These are phyloP conservation scores for Pleurotus pulmonarius DNA, from an alignment of 768 basidiomycete species.

Conservation along the genomic window DNA sequence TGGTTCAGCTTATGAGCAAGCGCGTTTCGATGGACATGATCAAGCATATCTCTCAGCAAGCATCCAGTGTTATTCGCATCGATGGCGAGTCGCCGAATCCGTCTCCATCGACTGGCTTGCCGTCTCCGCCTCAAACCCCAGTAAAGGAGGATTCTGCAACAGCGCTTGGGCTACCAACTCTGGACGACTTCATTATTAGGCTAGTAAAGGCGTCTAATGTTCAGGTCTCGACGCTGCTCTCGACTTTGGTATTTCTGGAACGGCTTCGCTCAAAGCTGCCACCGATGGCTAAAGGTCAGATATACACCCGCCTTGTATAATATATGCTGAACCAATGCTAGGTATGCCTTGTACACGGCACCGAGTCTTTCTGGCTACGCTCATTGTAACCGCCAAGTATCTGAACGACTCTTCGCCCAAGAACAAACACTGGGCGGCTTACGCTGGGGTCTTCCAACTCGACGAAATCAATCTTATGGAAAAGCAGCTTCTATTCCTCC, in stretches of 20 bases:
- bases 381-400: constrained; percentile 96
- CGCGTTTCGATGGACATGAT: constrained; percentile 86
- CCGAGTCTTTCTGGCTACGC: constrained; percentile 91
- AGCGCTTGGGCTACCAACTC: constrained; percentile 42
- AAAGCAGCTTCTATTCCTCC: constrained; percentile 86
- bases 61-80: constrained; percentile 70
- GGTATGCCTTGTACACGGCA: constrained; percentile 88
- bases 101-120: constrained; percentile 13
- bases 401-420: constrained; percentile 95
- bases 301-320: constrained; percentile 2
- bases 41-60: constrained; percentile 75
- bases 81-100: constrained; percentile 44
- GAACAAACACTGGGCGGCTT: constrained; percentile 89
- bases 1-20: constrained; percentile 74
- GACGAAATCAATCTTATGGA: constrained; percentile 95
- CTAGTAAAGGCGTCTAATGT: constrained; percentile 83
- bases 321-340: constrained; percentile 30
- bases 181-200: constrained; percentile 82
- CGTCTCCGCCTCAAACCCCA: constrained; percentile 8
- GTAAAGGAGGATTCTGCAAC: background rate
- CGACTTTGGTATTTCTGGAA: constrained; percentile 90
- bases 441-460: constrained; percentile 71
- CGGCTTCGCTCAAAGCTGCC: constrained; percentile 80
- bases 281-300: constrained; percentile 77
- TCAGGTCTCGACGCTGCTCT: constrained; percentile 85